Evolutionary conservation across 1,284 basidiomycete species (phyloP).

Genomic region (Cryptococcus sp.): DNA sequence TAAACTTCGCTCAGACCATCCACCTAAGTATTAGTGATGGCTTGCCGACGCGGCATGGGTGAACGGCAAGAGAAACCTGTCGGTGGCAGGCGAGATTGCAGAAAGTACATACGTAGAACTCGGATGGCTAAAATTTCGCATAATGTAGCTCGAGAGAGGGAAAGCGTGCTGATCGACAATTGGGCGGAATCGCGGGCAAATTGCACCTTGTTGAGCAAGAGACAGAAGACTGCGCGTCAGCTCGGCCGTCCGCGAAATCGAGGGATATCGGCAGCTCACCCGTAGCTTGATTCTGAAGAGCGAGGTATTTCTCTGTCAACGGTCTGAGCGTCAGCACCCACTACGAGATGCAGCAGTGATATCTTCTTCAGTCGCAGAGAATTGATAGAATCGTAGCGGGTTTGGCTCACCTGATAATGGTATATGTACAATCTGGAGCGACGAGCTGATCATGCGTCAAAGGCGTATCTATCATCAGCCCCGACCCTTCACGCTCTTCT

Average conservation of each 20-base stretch:
- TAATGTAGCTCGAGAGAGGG: constrained; percentile 65
- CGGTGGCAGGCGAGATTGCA: constrained; percentile 25
- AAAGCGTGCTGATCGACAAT: constrained; percentile 56
- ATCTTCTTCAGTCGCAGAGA: no score
- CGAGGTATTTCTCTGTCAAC: constrained; percentile 45
- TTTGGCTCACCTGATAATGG: constrained; percentile 55
- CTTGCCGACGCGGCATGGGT: background rate
- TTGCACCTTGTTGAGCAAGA: constrained; percentile 81
- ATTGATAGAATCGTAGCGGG: background rate
- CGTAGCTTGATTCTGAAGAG: constrained; percentile 39
- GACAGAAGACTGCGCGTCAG: constrained; percentile 68
- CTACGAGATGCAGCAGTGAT: no score
- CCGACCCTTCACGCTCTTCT: no score
- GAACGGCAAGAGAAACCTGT: constrained; percentile 6
- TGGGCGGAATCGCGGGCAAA: constrained; percentile 65
- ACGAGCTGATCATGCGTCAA: constrained; percentile 68
- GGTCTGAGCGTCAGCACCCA: constrained; percentile 29
- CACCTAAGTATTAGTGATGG: constrained; percentile 29
- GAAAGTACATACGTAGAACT: constrained; percentile 67
- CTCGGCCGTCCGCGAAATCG: background rate
- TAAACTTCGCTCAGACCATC: constrained; percentile 68
- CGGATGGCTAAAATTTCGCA: constrained; percentile 87
- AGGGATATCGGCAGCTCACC: constrained; percentile 19
- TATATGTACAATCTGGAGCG: constrained; percentile 79
- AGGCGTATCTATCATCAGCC: constrained; percentile 59